Percentiles rank a stretch among this genome's conserved stretches.
phyloP scores from a whole-genome alignment of 192 early-diverging fungal genomes.

The Backusella parvicylindrica region DNA sequence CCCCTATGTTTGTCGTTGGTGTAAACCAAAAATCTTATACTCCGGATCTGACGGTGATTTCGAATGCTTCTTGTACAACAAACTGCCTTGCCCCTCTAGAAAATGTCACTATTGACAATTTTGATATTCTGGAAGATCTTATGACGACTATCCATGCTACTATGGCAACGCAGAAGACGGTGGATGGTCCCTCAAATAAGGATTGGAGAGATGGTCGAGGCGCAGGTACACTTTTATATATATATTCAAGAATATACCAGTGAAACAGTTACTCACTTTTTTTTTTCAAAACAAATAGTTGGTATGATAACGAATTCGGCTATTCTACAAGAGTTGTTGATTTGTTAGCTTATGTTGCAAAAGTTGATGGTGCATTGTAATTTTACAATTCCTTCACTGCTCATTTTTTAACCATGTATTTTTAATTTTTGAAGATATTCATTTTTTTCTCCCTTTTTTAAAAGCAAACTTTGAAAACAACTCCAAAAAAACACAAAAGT shows the following conservation, averaged over 20 bases:
- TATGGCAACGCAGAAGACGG: constrained; percentile 99
- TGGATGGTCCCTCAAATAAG: constrained; percentile 95
- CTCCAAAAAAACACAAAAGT: neutral
- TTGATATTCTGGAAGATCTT: constrained; percentile 92
- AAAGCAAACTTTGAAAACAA: neutral
- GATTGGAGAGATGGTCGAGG: constrained; percentile 98
- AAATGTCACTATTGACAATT: constrained; percentile 94
- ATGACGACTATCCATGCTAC: constrained; percentile 99
- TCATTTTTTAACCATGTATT: neutral
- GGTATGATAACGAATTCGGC: constrained; percentile 92
- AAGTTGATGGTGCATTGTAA: constrained; percentile 29
- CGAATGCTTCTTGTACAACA: constrained; percentile 99
- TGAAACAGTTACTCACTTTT: constrained; percentile 28
- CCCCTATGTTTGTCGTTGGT: constrained; percentile 97
- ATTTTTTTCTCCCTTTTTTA: neutral
- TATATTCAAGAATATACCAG: neutral
- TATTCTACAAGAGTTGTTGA: constrained; percentile 92
- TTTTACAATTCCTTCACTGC: neutral
- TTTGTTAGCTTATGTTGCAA: constrained; percentile 73
- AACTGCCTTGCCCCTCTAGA: constrained; percentile 98
- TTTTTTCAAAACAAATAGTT: constrained; percentile 32
- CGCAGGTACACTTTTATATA: constrained; percentile 62
- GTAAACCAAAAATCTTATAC: constrained; percentile 97
- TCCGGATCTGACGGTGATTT: constrained; percentile 79
- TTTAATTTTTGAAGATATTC: neutral